These are phyloP conservation scores for Chrysanthemum seticuspe DNA, from an alignment of 129 eudicot genomes.

Conservation along the genomic window DNA sequence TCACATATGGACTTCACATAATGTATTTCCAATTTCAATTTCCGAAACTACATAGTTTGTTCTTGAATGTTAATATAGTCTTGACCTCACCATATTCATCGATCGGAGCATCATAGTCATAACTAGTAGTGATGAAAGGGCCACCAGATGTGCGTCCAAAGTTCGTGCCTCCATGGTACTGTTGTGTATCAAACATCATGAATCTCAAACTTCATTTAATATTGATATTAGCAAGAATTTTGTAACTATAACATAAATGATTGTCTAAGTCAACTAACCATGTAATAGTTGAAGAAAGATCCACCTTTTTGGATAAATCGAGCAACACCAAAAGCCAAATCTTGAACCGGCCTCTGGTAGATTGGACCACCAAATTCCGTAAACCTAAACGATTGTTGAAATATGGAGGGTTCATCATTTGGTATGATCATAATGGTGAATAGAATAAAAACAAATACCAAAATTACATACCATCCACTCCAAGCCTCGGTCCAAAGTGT, in stretches of 20 bases:
- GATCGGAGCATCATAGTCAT: conserved; percentile 98
- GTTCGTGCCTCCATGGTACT: conserved; percentile 98
- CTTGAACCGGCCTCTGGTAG: conserved; percentile 81
- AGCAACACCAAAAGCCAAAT: conserved; percentile 91
- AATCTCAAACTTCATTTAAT: conserved; percentile 8
- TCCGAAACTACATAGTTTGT: conserved; percentile 2
- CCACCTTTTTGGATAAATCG: conserved; percentile 85
- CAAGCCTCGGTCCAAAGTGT: conserved; percentile 95
- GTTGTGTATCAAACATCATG: conserved; percentile 27
- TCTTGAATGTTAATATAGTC: conserved; percentile 5
- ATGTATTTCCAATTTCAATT: background rate
- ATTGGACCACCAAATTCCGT: conserved; percentile 81
- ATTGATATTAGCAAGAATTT: background rate
- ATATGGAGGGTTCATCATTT: background rate
- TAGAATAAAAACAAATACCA: background rate
- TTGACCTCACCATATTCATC: conserved; percentile 82
- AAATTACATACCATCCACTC: conserved; percentile 83
- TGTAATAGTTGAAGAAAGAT: conserved; percentile 82
- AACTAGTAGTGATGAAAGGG: conserved; percentile 95
- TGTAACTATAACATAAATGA: background rate
- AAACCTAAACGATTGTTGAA: conserved; percentile 52
- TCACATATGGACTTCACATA: background rate
- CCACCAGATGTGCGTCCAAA: conserved; percentile 98
- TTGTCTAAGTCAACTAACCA: conserved; percentile 50
- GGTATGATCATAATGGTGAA: background rate